These are phyloP conservation scores for Teratosphaeria gauchensis DNA, from an alignment of 2,329 filamentous ascomycete genomes.

Conservation along the genomic window DNA sequence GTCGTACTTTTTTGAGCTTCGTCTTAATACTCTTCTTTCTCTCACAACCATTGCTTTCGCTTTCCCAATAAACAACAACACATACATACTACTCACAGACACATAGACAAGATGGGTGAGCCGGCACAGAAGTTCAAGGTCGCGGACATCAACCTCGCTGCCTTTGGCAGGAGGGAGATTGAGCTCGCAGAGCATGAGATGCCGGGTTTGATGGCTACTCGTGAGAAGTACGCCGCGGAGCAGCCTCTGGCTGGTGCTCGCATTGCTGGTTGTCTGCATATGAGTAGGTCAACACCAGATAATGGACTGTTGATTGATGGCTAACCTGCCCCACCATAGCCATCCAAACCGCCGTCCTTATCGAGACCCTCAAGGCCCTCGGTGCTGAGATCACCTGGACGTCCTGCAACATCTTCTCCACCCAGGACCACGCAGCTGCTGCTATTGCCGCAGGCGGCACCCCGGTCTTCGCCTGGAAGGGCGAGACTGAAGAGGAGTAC, in stretches of 20 bases:
- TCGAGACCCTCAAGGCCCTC: constrained; percentile 90
- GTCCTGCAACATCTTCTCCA: constrained; percentile 99
- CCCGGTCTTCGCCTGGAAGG: constrained; percentile 75
- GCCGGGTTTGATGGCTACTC: constrained; percentile 95
- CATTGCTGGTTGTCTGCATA: constrained; percentile 97
- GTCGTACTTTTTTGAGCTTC: constrained; percentile 2
- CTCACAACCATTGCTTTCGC: background rate
- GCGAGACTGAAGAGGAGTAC: constrained; percentile 99
- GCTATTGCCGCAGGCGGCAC: constrained; percentile 91
- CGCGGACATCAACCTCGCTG: constrained; percentile 90
- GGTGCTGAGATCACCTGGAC: constrained; percentile 99
- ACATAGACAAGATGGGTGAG: constrained; percentile 37
- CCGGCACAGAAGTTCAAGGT: constrained; percentile 96
- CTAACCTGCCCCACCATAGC: constrained; percentile 35
- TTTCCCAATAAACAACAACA: background rate
- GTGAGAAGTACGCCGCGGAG: constrained; percentile 80
- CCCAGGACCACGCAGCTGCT: constrained; percentile 94
- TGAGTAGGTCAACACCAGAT: constrained; percentile 50
- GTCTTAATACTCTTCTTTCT: background rate
- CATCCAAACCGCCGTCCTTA: constrained; percentile 98
- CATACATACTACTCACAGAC: background rate
- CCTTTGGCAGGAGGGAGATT: constrained; percentile 98
- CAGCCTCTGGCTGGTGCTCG: constrained; percentile 91
- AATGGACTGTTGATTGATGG: background rate
- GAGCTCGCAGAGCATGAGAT: constrained; percentile 88